Conservation (phyloP, 495 filamentous ascomycete species). For the Aspergillus bertholletiae region DNA sequence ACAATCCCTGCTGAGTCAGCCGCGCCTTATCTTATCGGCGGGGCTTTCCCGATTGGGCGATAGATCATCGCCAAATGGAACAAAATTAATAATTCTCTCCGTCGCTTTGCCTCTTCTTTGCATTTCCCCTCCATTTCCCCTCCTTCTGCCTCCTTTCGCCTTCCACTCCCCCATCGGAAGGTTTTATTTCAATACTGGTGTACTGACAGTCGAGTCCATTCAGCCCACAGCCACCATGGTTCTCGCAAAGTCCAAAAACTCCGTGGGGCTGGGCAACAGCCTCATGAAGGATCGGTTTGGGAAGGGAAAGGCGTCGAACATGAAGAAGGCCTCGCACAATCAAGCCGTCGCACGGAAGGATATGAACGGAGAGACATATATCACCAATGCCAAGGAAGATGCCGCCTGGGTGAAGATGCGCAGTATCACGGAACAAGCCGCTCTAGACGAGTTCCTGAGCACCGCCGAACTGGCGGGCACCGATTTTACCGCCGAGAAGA, state of each 20-base stretch:
- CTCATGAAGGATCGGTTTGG: slow-evolving; percentile 94
- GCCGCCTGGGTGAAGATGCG: slow-evolving; percentile 77
- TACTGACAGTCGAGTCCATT: slow-evolving; percentile 12
- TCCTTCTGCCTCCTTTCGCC: slow-evolving; percentile 2
- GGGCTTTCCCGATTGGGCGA: slow-evolving; percentile 12
- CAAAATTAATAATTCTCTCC: slow-evolving; percentile 9
- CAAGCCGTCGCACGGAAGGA: slow-evolving; percentile 42
- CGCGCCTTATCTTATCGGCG: slow-evolving; percentile 26
- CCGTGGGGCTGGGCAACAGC: slow-evolving; percentile 85
- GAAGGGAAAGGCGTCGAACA: slow-evolving; percentile 75
- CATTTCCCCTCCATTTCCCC: slow-evolving; percentile 5
- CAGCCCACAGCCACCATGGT: slow-evolving; percentile 61
- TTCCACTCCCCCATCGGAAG: slow-evolving; percentile 23
- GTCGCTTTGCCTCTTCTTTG: not conserved
- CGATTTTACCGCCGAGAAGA: slow-evolving; percentile 98
- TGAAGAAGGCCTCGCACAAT: slow-evolving; percentile 65
- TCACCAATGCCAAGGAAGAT: slow-evolving; percentile 47
- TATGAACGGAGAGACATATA: slow-evolving; percentile 43
- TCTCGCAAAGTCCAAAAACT: slow-evolving; percentile 90
- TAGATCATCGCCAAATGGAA: slow-evolving; percentile 4
- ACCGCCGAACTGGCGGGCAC: slow-evolving; percentile 95
- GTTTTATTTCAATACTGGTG: slow-evolving; percentile 31
- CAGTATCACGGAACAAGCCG: slow-evolving; percentile 94
- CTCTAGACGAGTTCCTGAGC: slow-evolving; percentile 79
- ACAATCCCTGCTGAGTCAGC: slow-evolving; percentile 22